These are phyloP conservation scores for Apophysomyces trapeziformis DNA, from an alignment of 371 early-diverging fungal species.

Conservation along the genomic window DNA sequence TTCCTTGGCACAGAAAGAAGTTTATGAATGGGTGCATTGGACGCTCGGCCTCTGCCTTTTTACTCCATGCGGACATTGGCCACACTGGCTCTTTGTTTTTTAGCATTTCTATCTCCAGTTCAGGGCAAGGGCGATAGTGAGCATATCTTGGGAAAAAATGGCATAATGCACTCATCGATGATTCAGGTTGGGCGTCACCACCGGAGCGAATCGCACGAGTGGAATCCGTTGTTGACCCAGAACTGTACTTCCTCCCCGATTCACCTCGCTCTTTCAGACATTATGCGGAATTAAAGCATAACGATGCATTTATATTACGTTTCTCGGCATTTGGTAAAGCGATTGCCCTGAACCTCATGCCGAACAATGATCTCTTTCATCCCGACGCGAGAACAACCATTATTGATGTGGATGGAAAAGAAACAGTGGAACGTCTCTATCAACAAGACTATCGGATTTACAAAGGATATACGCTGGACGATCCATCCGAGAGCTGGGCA, in stretches of 20 bases:
- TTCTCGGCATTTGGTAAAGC: constrained; percentile 69
- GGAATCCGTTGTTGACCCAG: constrained; percentile 13
- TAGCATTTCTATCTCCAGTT: not conserved
- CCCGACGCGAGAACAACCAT: constrained; percentile 51
- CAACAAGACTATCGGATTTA: constrained; percentile 58
- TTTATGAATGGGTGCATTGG: not conserved
- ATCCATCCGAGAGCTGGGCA: constrained; percentile 55
- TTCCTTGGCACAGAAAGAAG: not conserved
- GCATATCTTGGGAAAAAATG: not conserved
- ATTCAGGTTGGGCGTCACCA: constrained; percentile 4
- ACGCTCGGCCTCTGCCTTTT: not conserved
- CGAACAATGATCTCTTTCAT: constrained; percentile 77
- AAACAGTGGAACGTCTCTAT: constrained; percentile 16
- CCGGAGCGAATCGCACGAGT: constrained; percentile 18
- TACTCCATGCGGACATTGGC: not conserved
- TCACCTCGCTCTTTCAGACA: not conserved
- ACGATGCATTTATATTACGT: constrained; percentile 58
- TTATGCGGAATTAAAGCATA: constrained; percentile 21
- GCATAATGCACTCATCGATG: constrained; percentile 3
- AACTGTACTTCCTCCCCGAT: constrained; percentile 9
- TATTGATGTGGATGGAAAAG: constrained; percentile 17
- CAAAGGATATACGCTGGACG: constrained; percentile 57
- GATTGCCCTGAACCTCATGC: constrained; percentile 70
- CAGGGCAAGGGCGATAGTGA: not conserved
- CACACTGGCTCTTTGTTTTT: not conserved